Conservation (phyloP, 1,139 yeast genomes). For the Yamadazyma diddensiae region DNA sequence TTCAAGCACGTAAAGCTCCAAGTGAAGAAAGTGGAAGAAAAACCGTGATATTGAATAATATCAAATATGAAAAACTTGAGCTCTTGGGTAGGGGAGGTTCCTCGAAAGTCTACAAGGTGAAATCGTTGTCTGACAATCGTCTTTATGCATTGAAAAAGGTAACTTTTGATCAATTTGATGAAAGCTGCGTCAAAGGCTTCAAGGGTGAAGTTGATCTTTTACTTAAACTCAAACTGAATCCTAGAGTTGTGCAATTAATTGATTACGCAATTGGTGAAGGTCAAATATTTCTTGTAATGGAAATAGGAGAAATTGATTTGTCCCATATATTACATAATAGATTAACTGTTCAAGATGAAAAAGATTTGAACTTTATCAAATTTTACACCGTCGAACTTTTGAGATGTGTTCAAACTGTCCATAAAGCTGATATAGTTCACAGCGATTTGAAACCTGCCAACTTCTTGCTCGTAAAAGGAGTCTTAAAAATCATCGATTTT, state of each 20-base stretch:
- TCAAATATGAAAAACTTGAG: constrained; percentile 71
- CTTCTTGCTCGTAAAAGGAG: constrained; percentile 82
- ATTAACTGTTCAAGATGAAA: constrained; percentile 34
- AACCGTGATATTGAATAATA: constrained; percentile 48
- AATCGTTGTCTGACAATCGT: constrained; percentile 47
- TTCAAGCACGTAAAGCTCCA: constrained; percentile 12
- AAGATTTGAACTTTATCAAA: constrained; percentile 77
- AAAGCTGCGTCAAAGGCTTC: constrained; percentile 68
- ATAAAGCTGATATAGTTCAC: constrained; percentile 84
- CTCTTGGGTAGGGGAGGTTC: constrained; percentile 90
- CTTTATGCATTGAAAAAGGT: constrained; percentile 83
- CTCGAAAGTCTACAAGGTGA: constrained; percentile 85
- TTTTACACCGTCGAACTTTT: constrained; percentile 80
- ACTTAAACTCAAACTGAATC: constrained; percentile 54
- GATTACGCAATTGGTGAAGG: constrained; percentile 71
- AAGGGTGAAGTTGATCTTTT: constrained; percentile 87
- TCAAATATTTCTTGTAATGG: constrained; percentile 78
- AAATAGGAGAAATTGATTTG: constrained; percentile 89
- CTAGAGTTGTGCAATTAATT: constrained; percentile 73
- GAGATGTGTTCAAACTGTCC: constrained; percentile 84
- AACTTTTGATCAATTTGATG: constrained; percentile 76
- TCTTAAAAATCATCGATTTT: constrained; percentile 86
- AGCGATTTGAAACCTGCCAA: constrained; percentile 96
- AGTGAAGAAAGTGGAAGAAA: constrained; percentile 22
- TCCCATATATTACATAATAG: constrained; percentile 75